A percentile compares a stretch with the other conserved stretches of the same genome.
These are phyloP conservation scores for Termitomyces sp. DNA, from an alignment of 768 basidiomycete genomes.

Conservation along the genomic window DNA sequence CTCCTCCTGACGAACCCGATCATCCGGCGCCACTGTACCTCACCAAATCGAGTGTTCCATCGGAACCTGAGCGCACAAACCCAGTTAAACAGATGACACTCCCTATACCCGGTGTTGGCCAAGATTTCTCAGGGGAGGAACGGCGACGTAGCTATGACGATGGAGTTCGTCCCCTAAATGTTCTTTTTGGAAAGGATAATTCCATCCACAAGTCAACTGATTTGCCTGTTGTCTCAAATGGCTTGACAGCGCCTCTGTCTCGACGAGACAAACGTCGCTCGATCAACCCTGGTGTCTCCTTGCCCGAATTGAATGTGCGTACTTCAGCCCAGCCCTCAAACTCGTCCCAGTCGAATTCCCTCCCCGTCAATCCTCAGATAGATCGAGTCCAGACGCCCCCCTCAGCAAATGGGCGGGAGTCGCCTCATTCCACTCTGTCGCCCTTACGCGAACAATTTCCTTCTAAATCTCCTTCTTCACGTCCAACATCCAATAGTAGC, in stretches of 20 bases:
- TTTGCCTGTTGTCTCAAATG: conserved; percentile 17
- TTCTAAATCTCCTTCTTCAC: conserved; percentile 15
- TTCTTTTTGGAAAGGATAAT: conserved; percentile 24
- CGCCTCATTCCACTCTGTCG: conserved; percentile 20
- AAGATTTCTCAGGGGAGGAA: conserved; percentile 17
- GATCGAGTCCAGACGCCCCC: conserved; percentile 22
- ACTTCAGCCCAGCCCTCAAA: conserved; percentile 16
- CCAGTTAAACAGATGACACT: conserved; percentile 35
- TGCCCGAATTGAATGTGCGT: conserved; percentile 26
- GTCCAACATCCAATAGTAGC: conserved; percentile 25
- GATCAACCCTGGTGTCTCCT: conserved; percentile 38
- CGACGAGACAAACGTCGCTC: conserved; percentile 40
- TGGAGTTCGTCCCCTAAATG: conserved; percentile 35
- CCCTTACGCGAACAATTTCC: conserved; percentile 26
- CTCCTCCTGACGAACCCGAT: conserved; percentile 25
- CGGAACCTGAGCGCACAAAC: conserved; percentile 9
- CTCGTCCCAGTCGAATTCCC: conserved; percentile 24
- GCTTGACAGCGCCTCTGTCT: conserved; percentile 29
- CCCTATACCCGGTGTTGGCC: conserved; percentile 25
- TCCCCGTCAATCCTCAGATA: conserved; percentile 15
- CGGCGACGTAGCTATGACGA: conserved; percentile 40
- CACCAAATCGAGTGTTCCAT: conserved; percentile 12
- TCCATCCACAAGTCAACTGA: conserved; percentile 12
- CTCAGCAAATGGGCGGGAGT: conserved; percentile 16
- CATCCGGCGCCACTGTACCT: conserved; percentile 14